Percentiles rank a stretch among this genome's conserved stretches.
Evolutionary conservation across 129 eudicot species (phyloP).

Genomic region (Deinandra increscens): DNA sequence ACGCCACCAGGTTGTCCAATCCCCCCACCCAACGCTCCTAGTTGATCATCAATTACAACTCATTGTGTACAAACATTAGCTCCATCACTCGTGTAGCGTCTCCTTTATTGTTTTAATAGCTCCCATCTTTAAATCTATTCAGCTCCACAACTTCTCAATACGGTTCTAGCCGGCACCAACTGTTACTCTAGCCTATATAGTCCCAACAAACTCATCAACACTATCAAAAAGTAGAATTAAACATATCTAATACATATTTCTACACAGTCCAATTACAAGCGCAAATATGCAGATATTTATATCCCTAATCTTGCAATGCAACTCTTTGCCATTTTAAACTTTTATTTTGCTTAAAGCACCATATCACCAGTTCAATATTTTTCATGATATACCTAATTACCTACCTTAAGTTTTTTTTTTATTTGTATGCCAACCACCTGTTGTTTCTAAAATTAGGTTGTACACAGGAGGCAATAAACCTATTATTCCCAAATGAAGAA

Average conservation of each 20-base stretch:
- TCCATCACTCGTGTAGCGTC: neutral
- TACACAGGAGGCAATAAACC: neutral
- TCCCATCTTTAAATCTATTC: neutral
- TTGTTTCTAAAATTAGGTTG: slow-evolving; percentile 4
- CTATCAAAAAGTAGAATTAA: neutral
- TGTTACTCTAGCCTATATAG: neutral
- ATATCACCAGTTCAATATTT: neutral
- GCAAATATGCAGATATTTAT: neutral
- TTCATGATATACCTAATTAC: slow-evolving; percentile 4
- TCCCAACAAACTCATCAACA: neutral
- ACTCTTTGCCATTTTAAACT: slow-evolving; percentile 14
- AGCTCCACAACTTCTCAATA: neutral
- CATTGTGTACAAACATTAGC: neutral
- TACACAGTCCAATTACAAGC: neutral
- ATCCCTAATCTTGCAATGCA: slow-evolving; percentile 10
- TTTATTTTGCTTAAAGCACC: slow-evolving; percentile 1
- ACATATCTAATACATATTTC: neutral
- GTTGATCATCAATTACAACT: neutral
- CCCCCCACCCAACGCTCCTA: neutral
- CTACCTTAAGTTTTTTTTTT: neutral
- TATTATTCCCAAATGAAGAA: too few relatives aligned
- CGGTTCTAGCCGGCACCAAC: neutral
- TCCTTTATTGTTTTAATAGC: neutral
- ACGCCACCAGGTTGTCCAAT: slow-evolving; percentile 3
- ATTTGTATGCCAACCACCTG: neutral